Percentiles rank a stretch among this genome's conserved stretches.
Evolutionary conservation across 345 rosid genomes (phyloP).

Genomic region (Odontarrhena argentea): DNA sequence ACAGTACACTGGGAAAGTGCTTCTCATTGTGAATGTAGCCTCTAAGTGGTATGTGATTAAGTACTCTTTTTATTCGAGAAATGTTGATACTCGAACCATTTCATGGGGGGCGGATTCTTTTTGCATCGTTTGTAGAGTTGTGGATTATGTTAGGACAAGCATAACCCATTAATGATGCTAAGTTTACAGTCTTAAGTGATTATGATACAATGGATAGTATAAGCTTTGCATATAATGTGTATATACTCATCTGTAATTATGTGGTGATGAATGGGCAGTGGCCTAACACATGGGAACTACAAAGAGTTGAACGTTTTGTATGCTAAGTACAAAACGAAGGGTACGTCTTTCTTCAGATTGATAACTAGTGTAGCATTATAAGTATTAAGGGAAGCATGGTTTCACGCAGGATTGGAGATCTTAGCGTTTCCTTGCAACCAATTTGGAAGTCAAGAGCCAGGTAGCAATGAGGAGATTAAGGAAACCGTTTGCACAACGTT

Average conservation of each 20-base stretch:
- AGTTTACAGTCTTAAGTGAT: conserved; percentile 6
- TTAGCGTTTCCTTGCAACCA: conserved; percentile 98
- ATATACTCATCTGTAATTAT: conserved; percentile 8
- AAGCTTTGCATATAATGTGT: conserved; percentile 8
- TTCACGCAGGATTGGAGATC: conserved; percentile 71
- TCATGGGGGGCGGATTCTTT: background rate
- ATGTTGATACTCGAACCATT: conserved; percentile 1
- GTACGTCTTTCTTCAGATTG: conserved; percentile 41
- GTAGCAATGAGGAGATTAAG: conserved; percentile 73
- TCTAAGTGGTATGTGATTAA: conserved; percentile 69
- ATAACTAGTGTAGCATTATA: background rate
- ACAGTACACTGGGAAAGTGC: conserved; percentile 73
- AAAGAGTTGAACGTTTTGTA: conserved; percentile 81
- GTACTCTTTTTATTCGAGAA: background rate
- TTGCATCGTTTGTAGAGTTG: conserved; percentile 1
- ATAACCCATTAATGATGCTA: background rate
- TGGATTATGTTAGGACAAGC: background rate
- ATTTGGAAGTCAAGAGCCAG: conserved; percentile 89
- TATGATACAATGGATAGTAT: background rate
- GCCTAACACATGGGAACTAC: conserved; percentile 81
- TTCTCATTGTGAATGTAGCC: conserved; percentile 92
- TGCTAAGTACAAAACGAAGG: conserved; percentile 73
- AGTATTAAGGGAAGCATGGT: background rate
- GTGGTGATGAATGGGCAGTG: conserved; percentile 51
- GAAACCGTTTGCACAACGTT: conserved; percentile 66